A percentile compares a stretch with the other conserved stretches of the same genome.
Evolutionary conservation across 768 basidiomycete genomes (phyloP).

Genomic region (Kwoniella mangroviensis): DNA sequence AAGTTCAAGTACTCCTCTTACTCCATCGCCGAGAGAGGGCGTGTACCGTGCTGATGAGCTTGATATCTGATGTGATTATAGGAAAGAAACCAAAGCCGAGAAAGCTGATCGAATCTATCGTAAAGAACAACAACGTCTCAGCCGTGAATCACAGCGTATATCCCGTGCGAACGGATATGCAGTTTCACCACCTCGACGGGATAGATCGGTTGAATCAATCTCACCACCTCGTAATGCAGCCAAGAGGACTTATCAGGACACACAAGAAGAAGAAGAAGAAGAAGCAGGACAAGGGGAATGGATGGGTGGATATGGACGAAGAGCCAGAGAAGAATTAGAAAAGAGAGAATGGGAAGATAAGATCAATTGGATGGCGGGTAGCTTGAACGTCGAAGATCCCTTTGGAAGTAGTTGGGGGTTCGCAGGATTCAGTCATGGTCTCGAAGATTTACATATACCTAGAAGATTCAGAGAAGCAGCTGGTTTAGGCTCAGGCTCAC

Average conservation of each 20-base stretch:
- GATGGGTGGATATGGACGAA: conserved; percentile 50
- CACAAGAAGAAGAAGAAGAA: conserved; percentile 54
- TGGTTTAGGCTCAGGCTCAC: conserved; percentile 6
- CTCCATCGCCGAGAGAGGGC: neutral
- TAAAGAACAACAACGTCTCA: conserved; percentile 39
- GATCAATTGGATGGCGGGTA: conserved; percentile 31
- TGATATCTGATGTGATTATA: conserved; percentile 10
- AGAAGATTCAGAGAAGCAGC: conserved; percentile 66
- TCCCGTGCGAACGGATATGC: conserved; percentile 50
- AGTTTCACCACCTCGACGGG: conserved; percentile 45
- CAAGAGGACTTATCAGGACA: neutral
- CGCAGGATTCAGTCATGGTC: conserved; percentile 1
- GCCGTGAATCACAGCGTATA: conserved; percentile 38
- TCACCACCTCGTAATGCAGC: conserved; percentile 48
- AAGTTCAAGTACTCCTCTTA: neutral
- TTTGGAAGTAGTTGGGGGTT: neutral
- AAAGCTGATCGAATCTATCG: conserved; percentile 39
- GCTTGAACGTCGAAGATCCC: conserved; percentile 4
- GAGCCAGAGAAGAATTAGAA: conserved; percentile 20
- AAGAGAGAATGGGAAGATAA: conserved; percentile 30
- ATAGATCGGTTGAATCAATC: conserved; percentile 35
- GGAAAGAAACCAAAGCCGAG: conserved; percentile 52
- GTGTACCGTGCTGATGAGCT: conserved; percentile 1
- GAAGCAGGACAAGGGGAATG: conserved; percentile 58
- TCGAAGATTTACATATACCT: conserved; percentile 67